Base-by-base conservation (phyloP, 805 yeast genomes). In the Starmerella asiatica region DNA sequence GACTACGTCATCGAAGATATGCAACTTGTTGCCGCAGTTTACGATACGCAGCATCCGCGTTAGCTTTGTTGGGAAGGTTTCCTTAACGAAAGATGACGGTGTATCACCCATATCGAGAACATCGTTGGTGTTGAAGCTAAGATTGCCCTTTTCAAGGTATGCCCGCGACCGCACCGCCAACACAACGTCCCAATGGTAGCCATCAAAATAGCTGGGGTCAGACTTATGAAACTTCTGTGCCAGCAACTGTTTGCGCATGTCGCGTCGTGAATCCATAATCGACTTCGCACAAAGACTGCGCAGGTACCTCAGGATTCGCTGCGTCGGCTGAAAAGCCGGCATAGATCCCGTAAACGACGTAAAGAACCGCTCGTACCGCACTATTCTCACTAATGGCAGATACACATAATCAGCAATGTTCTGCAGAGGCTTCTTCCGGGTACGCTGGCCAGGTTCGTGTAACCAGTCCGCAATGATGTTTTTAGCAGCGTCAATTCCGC, bases 151-250 rank as follows among this genome's bases (percentile, higher is more conserved):
- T 35, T 48, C 52, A 8, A 48, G 33, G 29, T 48, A 48, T 15
- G 43, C 34, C 5, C 52, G 43, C 1, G 48, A 34, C 11, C 37
- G 9, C 3, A 48, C 40, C 1, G 41, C 21, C n/a, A 47, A 15
- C 4, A 39, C 31, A 1, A 43, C 48, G 27, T 48, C 52, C 52
- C 52, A 48, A n/a, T 26, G 18, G 29, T 48, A 48, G 15, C 20
- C 29, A 5, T 19, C 30, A 17, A 48, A 48, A 7, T 9, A n/a
- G 1, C 17, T 19, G 3, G 15, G 2, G 3, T 18, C 15, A 8
- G 34, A 19, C 18, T 32, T 39, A 11, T 23, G 26, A 34, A 39
- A 43, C 29, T 40, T 47, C 20, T 9, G 14, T 12, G 35, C n/a
- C 5, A 46, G 45, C 14, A 30, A 12, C 15, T 30, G 21, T 4